Base-by-base conservation (phyloP, 768 basidiomycete genomes). In the Scleroderma citrinum region DNA sequence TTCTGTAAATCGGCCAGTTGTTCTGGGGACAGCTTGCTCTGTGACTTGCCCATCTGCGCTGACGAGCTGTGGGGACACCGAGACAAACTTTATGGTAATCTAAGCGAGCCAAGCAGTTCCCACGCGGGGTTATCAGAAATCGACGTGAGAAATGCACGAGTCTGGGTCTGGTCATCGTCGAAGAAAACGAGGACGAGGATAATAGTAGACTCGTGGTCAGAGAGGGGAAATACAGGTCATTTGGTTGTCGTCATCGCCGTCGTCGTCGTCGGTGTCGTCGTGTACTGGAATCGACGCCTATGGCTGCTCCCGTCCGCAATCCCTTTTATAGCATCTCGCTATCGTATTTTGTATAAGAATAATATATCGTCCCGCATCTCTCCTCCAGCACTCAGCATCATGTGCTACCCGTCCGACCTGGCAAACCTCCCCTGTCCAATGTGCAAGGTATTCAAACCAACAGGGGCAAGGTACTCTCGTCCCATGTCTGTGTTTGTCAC, bases 1-100 rank as follows among this genome's bases (percentile, higher is more conserved):
- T 93, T 94, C 74, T 98, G 95, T 44, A 99, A 83, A 62, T 94
- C 92, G 16, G 85, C 76, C 53, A 99, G 83, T 70, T 98, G 92
- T 53, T 98, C 95, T 37, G 87, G 83, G 13, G 91, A 86, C 40
- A 99, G 81, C 70, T 98, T 99, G 59, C 86, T 89, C 70, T 97
- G 93, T 30, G 91, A 87, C 75, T 97, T 97, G 69, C 96, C 96
- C 96, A 97, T 97, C 66, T 66, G 77, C 67, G 71, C 54, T 47
- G 49, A 60, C 54, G 55, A 41, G 54, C 59, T 52, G 51, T 51
- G 44, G 40, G 31, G 48, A 46, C 48, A 48, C 29, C 34, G 53
- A 12, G n/a, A 26, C n/a, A n/a, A n/a, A n/a, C n/a, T n/a, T n/a
- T n/a, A n/a, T n/a, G n/a, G n/a, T n/a, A n/a, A n/a, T n/a, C n/a